These are phyloP conservation scores for Coemansia sp. DNA, from an alignment of 192 early-diverging fungal genomes.

Conservation along the genomic window DNA sequence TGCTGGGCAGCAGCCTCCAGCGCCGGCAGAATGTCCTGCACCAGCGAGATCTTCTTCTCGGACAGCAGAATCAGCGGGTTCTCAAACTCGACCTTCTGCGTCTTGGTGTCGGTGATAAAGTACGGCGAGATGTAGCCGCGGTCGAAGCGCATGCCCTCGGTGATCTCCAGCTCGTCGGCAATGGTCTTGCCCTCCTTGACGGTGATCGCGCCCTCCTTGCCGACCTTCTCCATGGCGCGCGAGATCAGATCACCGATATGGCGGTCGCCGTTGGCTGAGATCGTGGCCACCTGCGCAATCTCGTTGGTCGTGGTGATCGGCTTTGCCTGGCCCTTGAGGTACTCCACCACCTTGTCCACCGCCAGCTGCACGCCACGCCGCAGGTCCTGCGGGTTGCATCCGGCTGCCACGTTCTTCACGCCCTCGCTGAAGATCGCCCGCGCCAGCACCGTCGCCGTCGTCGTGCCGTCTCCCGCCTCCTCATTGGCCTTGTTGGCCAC, in stretches of 20 bases:
- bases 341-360: conserved; percentile 90
- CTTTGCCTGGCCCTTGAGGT: conserved; percentile 85
- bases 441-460: conserved; percentile 96
- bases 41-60: conserved; percentile 95
- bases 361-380: conserved; percentile 91
- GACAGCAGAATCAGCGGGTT: conserved; percentile 98
- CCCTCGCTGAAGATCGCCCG: conserved; percentile 99
- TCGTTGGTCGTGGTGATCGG: conserved; percentile 94
- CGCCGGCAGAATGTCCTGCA: conserved; percentile 95
- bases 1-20: conserved; percentile 91
- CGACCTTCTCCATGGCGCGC: conserved; percentile 99
- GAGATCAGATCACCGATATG: conserved; percentile 96
- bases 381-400: conserved; percentile 99
- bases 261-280: conserved; percentile 99
- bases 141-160: conserved; percentile 99
- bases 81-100: conserved; percentile 99
- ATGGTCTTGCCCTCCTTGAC: conserved; percentile 99
- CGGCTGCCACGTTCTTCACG: conserved; percentile 98
- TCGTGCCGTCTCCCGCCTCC: conserved; percentile 98
- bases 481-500: conserved; percentile 99
- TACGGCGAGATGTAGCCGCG: conserved; percentile 99
- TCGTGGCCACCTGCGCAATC: conserved; percentile 98
- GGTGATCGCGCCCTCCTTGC: conserved; percentile 99
- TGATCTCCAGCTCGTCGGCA: conserved; percentile 98
- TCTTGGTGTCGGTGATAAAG: conserved; percentile 98